Evolutionary conservation across 1,284 basidiomycete genomes (phyloP), one percentile per base, ranked within the genome.

Genomic region (Chalciporus sp.): DNA sequence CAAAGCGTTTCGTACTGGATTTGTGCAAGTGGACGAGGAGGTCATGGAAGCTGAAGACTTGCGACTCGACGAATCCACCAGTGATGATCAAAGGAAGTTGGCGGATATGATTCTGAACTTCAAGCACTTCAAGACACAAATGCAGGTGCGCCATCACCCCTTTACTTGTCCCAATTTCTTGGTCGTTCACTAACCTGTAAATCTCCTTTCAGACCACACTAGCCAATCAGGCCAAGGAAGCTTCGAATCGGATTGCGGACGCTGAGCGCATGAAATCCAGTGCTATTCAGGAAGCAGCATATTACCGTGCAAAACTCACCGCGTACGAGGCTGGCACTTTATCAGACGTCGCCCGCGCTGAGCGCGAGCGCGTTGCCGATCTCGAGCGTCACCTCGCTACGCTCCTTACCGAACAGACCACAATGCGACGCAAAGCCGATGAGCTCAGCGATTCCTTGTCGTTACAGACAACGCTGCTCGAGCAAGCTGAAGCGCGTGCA

Each of bases 271-370:
- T 88, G 52, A 90, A 90, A 59, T 74, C 81, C 5, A 88, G 85
- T 47, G 96, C 97, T 1, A 73, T 94, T 7, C 94, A 99, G 70
- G 97, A 99, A 72, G 92, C 96, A 2, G 93, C 95, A 1, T 99
- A 92, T 75, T 98, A 95, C 71, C 93, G 96, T 45, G 93, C 95
- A 46, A 98, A 98, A 74, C 76, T 97, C 11, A 81, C 86, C 4
- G 94, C 96, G 0, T 75, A 94, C 55, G 97, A 99, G 69, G 76
- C 82, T 1, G 81, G 83, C 49, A 84, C 85, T 17, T 78, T 84
- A 7, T 72, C 74, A 7, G 94, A 97, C 41, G 65, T 85, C 2
- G 76, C 79, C 28, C 84, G 88, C 28, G 67, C 97, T 9, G 95
- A 98, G 61, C 84, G 86, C 8, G 90, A 95, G 52, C 90, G 94